Percentiles rank a stretch among this genome's conserved stretches.
Conservation (phyloP, 768 basidiomycete genomes). For the Russula compacta region DNA sequence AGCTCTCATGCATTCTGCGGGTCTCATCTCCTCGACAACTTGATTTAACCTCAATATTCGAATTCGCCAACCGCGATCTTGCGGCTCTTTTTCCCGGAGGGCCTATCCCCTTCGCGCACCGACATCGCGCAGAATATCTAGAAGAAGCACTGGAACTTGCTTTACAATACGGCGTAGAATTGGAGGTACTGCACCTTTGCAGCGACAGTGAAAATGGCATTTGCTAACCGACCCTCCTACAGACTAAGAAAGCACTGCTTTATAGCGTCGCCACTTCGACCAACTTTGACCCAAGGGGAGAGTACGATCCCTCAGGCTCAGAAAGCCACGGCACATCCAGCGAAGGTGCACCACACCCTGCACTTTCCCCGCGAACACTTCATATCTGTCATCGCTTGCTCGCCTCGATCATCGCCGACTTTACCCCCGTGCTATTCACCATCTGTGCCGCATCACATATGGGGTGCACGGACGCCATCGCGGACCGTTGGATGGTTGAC, state of each 20-base stretch:
- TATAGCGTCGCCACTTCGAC: slow-evolving; percentile 55
- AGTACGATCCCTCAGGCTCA: slow-evolving; percentile 14
- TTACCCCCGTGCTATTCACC: slow-evolving; percentile 66
- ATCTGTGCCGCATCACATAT: slow-evolving; percentile 62
- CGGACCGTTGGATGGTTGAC: slow-evolving; percentile 60
- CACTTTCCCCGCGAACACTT: slow-evolving; percentile 23
- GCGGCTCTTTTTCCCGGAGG: slow-evolving; percentile 41
- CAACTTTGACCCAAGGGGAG: slow-evolving; percentile 41
- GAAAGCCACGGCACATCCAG: slow-evolving; percentile 8
- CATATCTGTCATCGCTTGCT: slow-evolving; percentile 25
- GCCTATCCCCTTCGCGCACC: slow-evolving; percentile 33
- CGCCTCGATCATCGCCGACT: slow-evolving; percentile 45
- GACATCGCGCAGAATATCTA: slow-evolving; percentile 28
- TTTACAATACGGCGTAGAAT: slow-evolving; percentile 35
- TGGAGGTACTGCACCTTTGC: slow-evolving; percentile 33
- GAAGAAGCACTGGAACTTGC: slow-evolving; percentile 49
- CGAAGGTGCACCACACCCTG: slow-evolving; percentile 20
- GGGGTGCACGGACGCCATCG: slow-evolving; percentile 63
- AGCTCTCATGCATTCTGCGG: slow-evolving; percentile 47
- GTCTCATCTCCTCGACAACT: slow-evolving; percentile 47
- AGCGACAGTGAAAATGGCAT: not conserved
- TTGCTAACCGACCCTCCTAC: not conserved
- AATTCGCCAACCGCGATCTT: slow-evolving; percentile 35
- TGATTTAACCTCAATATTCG: slow-evolving; percentile 47
- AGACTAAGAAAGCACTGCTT: slow-evolving; percentile 55